A percentile compares a stretch with the other conserved stretches of the same genome.
Conservation (phyloP, 1,284 basidiomycete species). For the Coniophora puteana region DNA sequence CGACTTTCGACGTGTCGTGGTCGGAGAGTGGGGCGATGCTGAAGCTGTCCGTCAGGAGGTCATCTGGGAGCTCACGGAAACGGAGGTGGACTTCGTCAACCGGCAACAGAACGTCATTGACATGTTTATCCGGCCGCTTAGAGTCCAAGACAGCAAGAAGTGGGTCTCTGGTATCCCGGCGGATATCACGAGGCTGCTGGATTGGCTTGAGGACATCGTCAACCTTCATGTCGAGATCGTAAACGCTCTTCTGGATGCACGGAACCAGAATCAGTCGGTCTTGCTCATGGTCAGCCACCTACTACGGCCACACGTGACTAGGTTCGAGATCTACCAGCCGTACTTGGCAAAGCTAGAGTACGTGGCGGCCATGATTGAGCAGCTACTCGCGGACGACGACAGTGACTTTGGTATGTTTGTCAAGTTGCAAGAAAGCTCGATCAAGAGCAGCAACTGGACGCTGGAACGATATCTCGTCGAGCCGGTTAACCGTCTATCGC, state of each 20-base stretch:
- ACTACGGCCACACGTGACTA: conserved; percentile 56
- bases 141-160: conserved; percentile 55
- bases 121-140: conserved; percentile 73
- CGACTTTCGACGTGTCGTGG: conserved; percentile 19
- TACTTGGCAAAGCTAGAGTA: conserved; percentile 75
- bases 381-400: conserved; percentile 45
- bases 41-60: conserved; percentile 66
- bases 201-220: conserved; percentile 83
- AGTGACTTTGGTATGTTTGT: conserved; percentile 86
- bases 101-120: conserved; percentile 61
- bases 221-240: too few relatives aligned
- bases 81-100: conserved; percentile 67
- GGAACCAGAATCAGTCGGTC: conserved; percentile 40
- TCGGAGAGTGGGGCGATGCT: conserved; percentile 33
- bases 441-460: conserved; percentile 55
- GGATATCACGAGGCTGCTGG: conserved; percentile 68
- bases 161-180: conserved; percentile 81
- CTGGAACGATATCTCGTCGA: conserved; percentile 70
- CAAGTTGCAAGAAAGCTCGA: conserved; percentile 59
- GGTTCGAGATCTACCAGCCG: conserved; percentile 79
- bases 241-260: conserved; percentile 52
- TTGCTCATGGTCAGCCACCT: conserved; percentile 53
- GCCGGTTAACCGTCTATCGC: conserved; percentile 70
- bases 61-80: conserved; percentile 63
- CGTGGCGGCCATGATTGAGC: conserved; percentile 52